Conservation (phyloP, 2,329 filamentous ascomycete species). For the Hypoxylon sp. region DNA sequence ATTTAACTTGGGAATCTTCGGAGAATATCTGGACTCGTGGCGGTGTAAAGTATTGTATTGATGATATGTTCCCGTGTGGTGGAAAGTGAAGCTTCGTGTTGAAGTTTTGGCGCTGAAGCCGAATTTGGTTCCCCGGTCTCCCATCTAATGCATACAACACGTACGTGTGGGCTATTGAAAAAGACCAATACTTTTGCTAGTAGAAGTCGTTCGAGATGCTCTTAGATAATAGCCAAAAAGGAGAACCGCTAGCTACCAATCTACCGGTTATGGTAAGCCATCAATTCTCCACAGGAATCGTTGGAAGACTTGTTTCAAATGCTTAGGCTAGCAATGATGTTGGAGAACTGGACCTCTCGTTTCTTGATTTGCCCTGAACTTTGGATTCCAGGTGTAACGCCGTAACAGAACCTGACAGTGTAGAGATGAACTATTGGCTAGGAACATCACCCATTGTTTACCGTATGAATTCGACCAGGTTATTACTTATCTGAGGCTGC, state of each 20-base stretch:
- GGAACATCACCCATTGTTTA: constrained; percentile 11
- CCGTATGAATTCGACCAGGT: constrained; percentile 1
- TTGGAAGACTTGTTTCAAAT: constrained; percentile 35
- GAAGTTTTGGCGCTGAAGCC: constrained; percentile 21
- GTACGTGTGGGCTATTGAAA: constrained; percentile 21
- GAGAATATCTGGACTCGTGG: constrained; percentile 12
- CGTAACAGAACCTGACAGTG: constrained; percentile 13
- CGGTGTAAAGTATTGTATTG: constrained; percentile 26
- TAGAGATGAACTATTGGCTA: constrained; percentile 23
- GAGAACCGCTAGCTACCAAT: constrained; percentile 27
- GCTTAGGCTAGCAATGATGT: constrained; percentile 21
- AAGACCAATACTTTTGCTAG: constrained; percentile 14
- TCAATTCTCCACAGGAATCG: constrained; percentile 34
- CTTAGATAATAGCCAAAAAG: constrained; percentile 35
- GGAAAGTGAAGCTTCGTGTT: constrained; percentile 27
- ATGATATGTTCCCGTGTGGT: constrained; percentile 25
- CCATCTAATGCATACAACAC: too few species aligned
- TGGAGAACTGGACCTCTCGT: constrained; percentile 17
- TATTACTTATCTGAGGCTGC: background rate
- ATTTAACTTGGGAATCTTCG: constrained; percentile 2
- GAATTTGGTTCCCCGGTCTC: constrained; percentile 29
- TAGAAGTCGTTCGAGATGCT: constrained; percentile 26
- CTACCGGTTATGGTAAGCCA: constrained; percentile 22
- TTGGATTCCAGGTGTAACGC: constrained; percentile 16
- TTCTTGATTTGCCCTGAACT: constrained; percentile 20